Evolutionary conservation across 2,329 filamentous ascomycete genomes (phyloP), one percentile per base, ranked within the genome.

Genomic region (Ophiostoma sp.): DNA sequence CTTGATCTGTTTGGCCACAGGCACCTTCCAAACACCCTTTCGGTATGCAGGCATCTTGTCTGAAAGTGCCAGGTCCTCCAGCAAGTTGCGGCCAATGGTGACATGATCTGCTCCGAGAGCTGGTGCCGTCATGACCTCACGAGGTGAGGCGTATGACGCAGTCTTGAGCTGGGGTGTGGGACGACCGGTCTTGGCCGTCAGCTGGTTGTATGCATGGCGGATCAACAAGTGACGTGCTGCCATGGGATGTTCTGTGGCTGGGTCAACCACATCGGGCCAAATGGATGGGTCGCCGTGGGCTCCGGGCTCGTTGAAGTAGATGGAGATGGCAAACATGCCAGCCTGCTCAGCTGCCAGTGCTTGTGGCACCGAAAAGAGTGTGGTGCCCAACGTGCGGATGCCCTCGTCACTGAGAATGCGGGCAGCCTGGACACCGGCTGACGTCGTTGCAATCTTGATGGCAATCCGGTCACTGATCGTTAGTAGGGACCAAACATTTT

Each of bases 291-390:
- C 66, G 6, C 66, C 48, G 48, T 69, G 66, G 6, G 66, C 66
- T 2, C 66, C 66, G 5, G 66, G 66, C 19, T 69, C 66, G 31
- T 69, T 69, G 28, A 55, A 69, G 48, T 69, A 69, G 48, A 69
- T 52, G 17, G 66, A 69, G 19, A 69, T 69, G 66, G 66, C 66
- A 28, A 69, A 69, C 66, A 69, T 69, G 28, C 66, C 66, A 15
- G 66, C 66, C 64, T 69, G 64, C 11, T 25, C 39, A 9, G 64
- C 64, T 3, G 64, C 64, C 4, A 69, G 39, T 9, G 64, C 64
- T 28, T 69, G 64, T 1, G 64, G 42, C 22, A 69, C 64, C 2
- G 64, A 69, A 19, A 69, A 69, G 22, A 69, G 64, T 6, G 64
- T 69, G 2, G 64, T 69, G 25, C 55, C 55, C 22, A 57, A 25